Evolutionary conservation across 805 yeast species (phyloP).

Genomic region (Candida hungchunana): DNA sequence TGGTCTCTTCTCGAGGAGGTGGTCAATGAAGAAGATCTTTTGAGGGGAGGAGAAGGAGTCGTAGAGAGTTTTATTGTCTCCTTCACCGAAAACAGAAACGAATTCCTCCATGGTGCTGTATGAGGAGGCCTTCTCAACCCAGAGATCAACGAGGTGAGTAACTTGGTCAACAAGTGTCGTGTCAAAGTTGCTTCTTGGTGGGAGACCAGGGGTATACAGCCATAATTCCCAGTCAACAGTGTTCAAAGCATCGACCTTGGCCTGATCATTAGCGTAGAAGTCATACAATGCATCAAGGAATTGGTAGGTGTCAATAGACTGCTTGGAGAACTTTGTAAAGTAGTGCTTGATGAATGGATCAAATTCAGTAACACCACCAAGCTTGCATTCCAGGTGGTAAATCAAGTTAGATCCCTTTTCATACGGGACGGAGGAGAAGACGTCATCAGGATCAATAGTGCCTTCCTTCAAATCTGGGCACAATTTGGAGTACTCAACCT

Average conservation of each 20-base stretch:
- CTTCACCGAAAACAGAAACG: slow-evolving; percentile 11
- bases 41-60: slow-evolving; percentile 66
- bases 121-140: slow-evolving; percentile 37
- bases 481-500: slow-evolving; percentile 51
- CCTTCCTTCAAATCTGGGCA: slow-evolving; percentile 68
- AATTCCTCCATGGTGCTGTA: slow-evolving; percentile 16
- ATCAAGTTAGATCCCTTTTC: slow-evolving; percentile 85
- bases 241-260: slow-evolving; percentile 51
- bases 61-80: slow-evolving; percentile 31
- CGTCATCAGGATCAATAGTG: slow-evolving; percentile 77
- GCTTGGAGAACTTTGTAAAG: slow-evolving; percentile 62
- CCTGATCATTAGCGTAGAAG: slow-evolving; percentile 41
- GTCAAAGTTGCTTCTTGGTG: slow-evolving; percentile 81
- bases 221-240: slow-evolving; percentile 81
- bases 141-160: slow-evolving; percentile 56
- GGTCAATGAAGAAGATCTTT: slow-evolving; percentile 72
- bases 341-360: slow-evolving; percentile 80
- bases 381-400: slow-evolving; percentile 62
- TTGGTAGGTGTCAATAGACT: slow-evolving; percentile 76
- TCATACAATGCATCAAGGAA: slow-evolving; percentile 74
- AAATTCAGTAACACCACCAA: slow-evolving; percentile 63
- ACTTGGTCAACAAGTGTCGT: slow-evolving; percentile 75
- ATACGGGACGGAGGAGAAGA: slow-evolving; percentile 83
- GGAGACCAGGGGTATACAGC: slow-evolving; percentile 81
- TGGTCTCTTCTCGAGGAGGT: slow-evolving; percentile 48